These are phyloP conservation scores for Gracilaria domingensis DNA, from an alignment of 23 red algal genomes.

Conservation along the genomic window DNA sequence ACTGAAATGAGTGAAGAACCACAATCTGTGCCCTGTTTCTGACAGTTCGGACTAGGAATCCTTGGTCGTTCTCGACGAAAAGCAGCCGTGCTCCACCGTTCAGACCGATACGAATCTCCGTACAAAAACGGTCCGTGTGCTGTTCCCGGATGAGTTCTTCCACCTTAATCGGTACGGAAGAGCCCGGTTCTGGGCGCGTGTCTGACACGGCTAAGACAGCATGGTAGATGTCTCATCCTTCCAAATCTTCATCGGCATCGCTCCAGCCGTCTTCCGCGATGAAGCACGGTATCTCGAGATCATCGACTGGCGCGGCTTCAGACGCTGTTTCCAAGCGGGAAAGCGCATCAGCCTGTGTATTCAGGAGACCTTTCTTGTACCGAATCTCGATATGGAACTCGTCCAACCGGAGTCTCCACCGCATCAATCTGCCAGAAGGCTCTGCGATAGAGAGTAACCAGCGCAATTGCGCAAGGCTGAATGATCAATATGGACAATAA, in stretches of 20 bases:
- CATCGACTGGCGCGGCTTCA: not conserved
- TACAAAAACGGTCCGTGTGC: not conserved
- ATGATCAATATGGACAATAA: not conserved
- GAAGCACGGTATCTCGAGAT: conserved; percentile 26
- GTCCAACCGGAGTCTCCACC: not conserved
- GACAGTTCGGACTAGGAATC: not conserved
- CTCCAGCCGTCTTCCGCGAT: not conserved
- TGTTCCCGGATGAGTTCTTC: conserved; percentile 43
- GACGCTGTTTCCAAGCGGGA: not conserved
- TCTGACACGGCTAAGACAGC: not conserved
- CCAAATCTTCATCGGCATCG: not conserved
- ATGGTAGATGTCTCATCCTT: not conserved
- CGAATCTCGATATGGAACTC: not conserved
- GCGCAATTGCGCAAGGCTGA: not conserved
- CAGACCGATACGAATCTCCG: not conserved
- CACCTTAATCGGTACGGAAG: conserved; percentile 1
- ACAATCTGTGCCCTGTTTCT: not conserved
- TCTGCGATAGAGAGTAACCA: not conserved
- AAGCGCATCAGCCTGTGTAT: conserved; percentile 25
- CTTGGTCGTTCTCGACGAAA: conserved; percentile 4
- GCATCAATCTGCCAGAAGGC: not conserved
- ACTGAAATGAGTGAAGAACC: conserved; percentile 8
- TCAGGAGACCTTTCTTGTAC: not conserved
- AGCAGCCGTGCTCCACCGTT: not conserved
- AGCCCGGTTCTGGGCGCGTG: not conserved